Evolutionary conservation across 257 asterid species (phyloP).

Genomic region (Hygrophila difformis): DNA sequence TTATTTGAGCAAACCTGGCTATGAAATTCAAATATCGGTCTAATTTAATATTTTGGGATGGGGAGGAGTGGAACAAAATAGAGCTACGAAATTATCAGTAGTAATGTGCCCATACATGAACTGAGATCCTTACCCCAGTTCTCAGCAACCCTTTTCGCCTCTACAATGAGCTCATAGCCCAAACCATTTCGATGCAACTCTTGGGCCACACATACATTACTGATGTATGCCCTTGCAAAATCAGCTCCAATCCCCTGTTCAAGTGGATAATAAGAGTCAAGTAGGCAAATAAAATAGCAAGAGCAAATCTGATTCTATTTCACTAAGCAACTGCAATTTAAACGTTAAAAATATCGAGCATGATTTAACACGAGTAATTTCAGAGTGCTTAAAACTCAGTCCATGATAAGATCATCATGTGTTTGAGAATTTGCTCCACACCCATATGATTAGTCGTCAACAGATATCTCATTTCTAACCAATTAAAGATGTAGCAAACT

Average conservation of each 20-base stretch:
- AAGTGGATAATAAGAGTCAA: conserved; percentile 17
- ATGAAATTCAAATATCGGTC: too few relatives aligned
- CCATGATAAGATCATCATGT: background rate
- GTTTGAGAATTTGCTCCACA: background rate
- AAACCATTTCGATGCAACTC: conserved; percentile 82
- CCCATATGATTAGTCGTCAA: background rate
- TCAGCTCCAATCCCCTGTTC: conserved; percentile 81
- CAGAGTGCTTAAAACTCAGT: background rate
- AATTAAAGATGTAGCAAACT: background rate
- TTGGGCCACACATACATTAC: conserved; percentile 82
- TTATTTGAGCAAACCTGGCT: too few relatives aligned
- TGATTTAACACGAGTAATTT: conserved; percentile 2
- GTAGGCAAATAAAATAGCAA: too few relatives aligned
- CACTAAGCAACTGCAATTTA: conserved; percentile 1
- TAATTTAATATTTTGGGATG: too few relatives aligned
- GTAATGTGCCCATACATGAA: too few relatives aligned
- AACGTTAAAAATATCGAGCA: too few relatives aligned
- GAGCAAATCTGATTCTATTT: conserved; percentile 10
- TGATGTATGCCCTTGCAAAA: conserved; percentile 84
- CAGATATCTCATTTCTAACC: background rate
- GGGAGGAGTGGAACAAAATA: too few relatives aligned
- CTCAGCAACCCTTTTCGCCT: conserved; percentile 61
- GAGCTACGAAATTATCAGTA: too few relatives aligned
- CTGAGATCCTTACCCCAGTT: conserved; percentile 59
- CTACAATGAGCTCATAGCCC: conserved; percentile 61